phyloP scores from a whole-genome alignment of 1,139 yeast genomes.

The Yamadazyma songkhlaensis region DNA sequence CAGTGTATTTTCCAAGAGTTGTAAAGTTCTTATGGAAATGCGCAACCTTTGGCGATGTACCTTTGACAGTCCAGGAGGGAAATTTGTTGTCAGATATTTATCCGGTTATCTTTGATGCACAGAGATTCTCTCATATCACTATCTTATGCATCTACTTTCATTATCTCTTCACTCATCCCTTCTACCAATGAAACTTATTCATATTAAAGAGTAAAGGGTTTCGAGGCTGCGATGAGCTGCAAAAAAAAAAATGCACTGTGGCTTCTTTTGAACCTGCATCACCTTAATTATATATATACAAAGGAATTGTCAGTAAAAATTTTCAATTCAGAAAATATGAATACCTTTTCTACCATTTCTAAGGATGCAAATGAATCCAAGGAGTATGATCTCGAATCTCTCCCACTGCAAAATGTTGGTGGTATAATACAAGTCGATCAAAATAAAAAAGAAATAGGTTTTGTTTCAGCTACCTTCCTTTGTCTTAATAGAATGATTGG shows the following conservation, averaged over 20 bases:
- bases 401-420: not conserved
- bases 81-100: not conserved
- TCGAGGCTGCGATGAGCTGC: not conserved
- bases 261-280: not conserved
- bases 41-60: conserved; percentile 1
- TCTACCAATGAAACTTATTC: no score
- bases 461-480: conserved; percentile 64
- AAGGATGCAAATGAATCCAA: not conserved
- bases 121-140: no score
- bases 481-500: conserved; percentile 83
- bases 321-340: not conserved
- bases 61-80: not conserved
- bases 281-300: not conserved
- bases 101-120: not conserved
- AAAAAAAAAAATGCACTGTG: not conserved
- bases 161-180: no score
- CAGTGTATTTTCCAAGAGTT: not conserved
- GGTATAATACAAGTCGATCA: conserved; percentile 47
- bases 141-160: no score
- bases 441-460: conserved; percentile 59
- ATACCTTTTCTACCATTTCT: not conserved
- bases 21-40: not conserved
- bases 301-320: not conserved
- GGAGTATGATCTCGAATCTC: not conserved
- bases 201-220: no score